Evolutionary conservation across 169 alveolate species (phyloP).

Genomic region (Cryptosporidium meleagridis): DNA sequence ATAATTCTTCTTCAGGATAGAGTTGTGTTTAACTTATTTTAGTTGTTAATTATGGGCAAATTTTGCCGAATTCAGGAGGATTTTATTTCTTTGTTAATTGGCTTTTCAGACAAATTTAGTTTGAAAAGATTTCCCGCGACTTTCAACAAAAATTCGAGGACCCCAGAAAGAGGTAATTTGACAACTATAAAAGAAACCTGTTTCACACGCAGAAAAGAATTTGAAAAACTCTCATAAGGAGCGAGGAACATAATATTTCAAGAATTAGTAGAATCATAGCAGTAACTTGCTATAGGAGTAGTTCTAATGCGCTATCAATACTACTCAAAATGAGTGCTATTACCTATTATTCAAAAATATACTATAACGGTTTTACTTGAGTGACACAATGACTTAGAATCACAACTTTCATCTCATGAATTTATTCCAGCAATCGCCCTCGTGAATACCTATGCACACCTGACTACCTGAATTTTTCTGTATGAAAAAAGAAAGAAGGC

Average conservation of each 20-base stretch:
- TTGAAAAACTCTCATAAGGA: background rate
- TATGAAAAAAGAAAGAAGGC: background rate
- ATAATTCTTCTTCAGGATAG: background rate
- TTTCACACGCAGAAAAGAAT: background rate
- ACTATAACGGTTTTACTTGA: background rate
- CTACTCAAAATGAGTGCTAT: background rate
- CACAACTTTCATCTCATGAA: background rate
- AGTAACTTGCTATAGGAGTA: background rate
- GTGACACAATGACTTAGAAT: background rate
- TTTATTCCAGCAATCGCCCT: background rate
- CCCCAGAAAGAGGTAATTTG: constrained; percentile 5
- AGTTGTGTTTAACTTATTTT: background rate
- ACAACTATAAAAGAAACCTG: background rate
- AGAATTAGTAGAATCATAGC: background rate
- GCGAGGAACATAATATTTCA: background rate
- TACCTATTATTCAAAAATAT: background rate
- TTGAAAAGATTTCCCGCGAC: constrained; percentile 19
- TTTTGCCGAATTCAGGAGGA: background rate
- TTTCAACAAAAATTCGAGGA: constrained; percentile 23
- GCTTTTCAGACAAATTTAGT: background rate
- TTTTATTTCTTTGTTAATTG: background rate
- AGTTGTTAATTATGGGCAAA: background rate
- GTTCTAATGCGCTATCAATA: background rate
- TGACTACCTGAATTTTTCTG: background rate
- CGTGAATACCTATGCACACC: background rate